Percentiles rank a stretch among this genome's conserved stretches.
Evolutionary conservation across 176 grass and related monocot species (phyloP).

Genomic region (Carex cristatella): DNA sequence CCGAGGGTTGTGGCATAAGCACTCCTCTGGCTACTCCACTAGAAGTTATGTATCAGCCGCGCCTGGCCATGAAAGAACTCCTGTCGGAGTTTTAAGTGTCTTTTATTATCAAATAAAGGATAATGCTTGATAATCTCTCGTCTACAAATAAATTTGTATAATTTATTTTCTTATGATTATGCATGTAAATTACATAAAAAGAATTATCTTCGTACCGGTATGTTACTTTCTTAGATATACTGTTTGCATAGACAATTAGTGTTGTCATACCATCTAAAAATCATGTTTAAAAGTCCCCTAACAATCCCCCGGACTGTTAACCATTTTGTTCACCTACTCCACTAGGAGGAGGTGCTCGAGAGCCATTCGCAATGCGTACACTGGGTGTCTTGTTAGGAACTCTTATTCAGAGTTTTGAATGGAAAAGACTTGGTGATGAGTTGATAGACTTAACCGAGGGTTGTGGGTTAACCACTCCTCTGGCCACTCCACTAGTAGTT

Average conservation of each 20-base stretch:
- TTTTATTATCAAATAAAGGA: not conserved
- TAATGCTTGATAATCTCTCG: too few relatives aligned
- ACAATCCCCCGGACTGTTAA: too few relatives aligned
- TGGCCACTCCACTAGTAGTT: conserved; percentile 2
- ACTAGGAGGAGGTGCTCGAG: conserved; percentile 24
- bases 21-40: conserved; percentile 12
- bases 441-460: conserved; percentile 24
- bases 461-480: conserved; percentile 10
- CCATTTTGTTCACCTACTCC: too few relatives aligned
- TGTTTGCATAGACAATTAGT: too few relatives aligned
- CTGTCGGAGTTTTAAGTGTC: not conserved
- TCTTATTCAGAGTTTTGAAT: conserved; percentile 34
- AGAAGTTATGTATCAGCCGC: conserved; percentile 14
- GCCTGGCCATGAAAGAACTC: not conserved
- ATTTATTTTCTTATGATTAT: not conserved
- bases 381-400: conserved; percentile 23
- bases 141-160: too few relatives aligned
- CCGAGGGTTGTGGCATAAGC: conserved; percentile 11
- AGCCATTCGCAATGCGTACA: conserved; percentile 20
- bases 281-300: too few relatives aligned
- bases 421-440: not conserved
- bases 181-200: not conserved
- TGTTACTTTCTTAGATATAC: too few relatives aligned
- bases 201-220: too few relatives aligned
- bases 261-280: too few relatives aligned